phyloP scores from a whole-genome alignment of 2,329 filamentous ascomycete genomes.

The Moelleriella libera region DNA sequence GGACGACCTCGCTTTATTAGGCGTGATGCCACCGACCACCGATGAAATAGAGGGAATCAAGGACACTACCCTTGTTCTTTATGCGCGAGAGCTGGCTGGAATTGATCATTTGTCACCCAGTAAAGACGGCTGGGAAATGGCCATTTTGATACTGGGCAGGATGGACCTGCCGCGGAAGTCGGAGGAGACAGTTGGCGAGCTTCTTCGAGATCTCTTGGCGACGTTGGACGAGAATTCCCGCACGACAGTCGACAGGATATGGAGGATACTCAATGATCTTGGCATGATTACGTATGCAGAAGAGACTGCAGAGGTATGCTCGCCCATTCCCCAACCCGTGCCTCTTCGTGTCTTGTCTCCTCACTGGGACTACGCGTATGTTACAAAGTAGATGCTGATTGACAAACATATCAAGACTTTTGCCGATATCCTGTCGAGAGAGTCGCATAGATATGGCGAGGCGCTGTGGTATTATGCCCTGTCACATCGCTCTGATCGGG shows the following conservation, averaged over 20 bases:
- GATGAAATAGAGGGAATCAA: conserved; percentile 54
- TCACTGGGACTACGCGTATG: too few relatives aligned
- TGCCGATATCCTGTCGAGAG: conserved; percentile 60
- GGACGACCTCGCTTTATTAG: conserved; percentile 75
- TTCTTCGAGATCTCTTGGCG: conserved; percentile 54
- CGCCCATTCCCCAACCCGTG: neutral
- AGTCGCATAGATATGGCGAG: conserved; percentile 67
- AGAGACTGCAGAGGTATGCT: conserved; percentile 65
- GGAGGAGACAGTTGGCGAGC: conserved; percentile 57
- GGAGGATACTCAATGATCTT: conserved; percentile 62
- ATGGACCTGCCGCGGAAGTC: conserved; percentile 61
- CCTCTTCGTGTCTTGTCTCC: neutral
- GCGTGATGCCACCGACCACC: conserved; percentile 43
- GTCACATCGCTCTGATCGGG: conserved; percentile 62
- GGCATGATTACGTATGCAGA: conserved; percentile 68
- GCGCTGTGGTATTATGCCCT: conserved; percentile 85
- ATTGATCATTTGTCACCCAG: conserved; percentile 32
- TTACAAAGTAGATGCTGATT: conserved; percentile 10
- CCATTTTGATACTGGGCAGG: conserved; percentile 68
- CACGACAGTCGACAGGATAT: conserved; percentile 66
- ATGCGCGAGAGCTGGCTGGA: conserved; percentile 54
- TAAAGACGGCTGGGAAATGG: conserved; percentile 77
- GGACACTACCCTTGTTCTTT: conserved; percentile 64
- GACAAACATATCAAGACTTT: conserved; percentile 45
- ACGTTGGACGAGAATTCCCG: conserved; percentile 51